Conservation (phyloP, 768 basidiomycete genomes). For the Chalciporus chontae region DNA sequence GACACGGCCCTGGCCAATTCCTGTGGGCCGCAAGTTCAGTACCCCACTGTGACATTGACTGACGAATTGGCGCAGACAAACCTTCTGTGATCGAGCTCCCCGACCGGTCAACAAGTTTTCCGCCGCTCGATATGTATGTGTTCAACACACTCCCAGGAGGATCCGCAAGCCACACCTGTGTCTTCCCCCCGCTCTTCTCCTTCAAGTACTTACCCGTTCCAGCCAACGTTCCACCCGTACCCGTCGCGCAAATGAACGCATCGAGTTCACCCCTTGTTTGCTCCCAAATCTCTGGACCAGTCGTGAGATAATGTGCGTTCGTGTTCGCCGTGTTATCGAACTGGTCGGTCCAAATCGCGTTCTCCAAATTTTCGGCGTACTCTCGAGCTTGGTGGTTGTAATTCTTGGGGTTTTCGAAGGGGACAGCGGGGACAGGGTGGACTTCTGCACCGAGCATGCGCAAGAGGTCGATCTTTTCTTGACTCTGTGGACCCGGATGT, state of each 20-base stretch:
- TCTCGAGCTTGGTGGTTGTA: slow-evolving; percentile 98
- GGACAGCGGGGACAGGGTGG: slow-evolving; percentile 91
- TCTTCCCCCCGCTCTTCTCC: slow-evolving; percentile 73
- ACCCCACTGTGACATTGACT: not conserved
- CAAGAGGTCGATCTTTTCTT: slow-evolving; percentile 97
- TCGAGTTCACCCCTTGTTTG: slow-evolving; percentile 78
- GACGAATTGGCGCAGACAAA: slow-evolving; percentile 24
- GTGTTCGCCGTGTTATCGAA: slow-evolving; percentile 97
- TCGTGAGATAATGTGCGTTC: slow-evolving; percentile 79
- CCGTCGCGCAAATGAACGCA: slow-evolving; percentile 92
- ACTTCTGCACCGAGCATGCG: slow-evolving; percentile 98
- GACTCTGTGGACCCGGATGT: slow-evolving; percentile 53
- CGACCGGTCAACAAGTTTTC: slow-evolving; percentile 66
- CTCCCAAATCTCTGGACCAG: slow-evolving; percentile 96
- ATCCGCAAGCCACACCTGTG: slow-evolving; percentile 93
- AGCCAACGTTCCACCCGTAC: slow-evolving; percentile 94
- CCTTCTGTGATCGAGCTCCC: slow-evolving; percentile 96
- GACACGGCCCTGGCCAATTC: slow-evolving; percentile 95
- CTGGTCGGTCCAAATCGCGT: slow-evolving; percentile 96
- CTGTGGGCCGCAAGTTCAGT: slow-evolving; percentile 37
- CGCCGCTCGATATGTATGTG: slow-evolving; percentile 77
- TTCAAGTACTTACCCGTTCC: slow-evolving; percentile 82
- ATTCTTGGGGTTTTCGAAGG: slow-evolving; percentile 91
- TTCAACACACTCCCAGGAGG: slow-evolving; percentile 94
- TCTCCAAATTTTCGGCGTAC: slow-evolving; percentile 66